Evolutionary conservation across 805 yeast genomes (phyloP).

Genomic region (Candida ulmi): DNA sequence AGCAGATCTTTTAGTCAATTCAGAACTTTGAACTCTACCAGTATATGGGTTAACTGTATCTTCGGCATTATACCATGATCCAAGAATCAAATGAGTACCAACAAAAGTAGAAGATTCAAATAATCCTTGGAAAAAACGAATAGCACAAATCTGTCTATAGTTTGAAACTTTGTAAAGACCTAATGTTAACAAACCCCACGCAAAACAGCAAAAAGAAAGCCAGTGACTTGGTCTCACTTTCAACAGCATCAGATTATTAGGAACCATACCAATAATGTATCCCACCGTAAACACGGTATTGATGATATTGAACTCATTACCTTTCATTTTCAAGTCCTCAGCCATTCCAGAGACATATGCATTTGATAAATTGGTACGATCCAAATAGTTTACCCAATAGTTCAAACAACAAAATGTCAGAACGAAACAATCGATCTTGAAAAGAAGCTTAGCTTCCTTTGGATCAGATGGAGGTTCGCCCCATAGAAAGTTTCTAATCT

Average conservation of each 20-base stretch:
- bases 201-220: conserved; percentile 46
- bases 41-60: conserved; percentile 20
- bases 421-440: conserved; percentile 5
- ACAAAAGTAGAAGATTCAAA: conserved; percentile 54
- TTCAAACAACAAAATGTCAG: conserved; percentile 2
- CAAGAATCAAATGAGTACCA: conserved; percentile 50
- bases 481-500: conserved; percentile 2
- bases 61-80: conserved; percentile 44
- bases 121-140: conserved; percentile 56
- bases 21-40: conserved; percentile 26
- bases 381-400: conserved; percentile 1
- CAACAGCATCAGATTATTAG: conserved; percentile 49
- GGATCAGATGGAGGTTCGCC: conserved; percentile 4
- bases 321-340: conserved; percentile 43
- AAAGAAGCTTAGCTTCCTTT: conserved; percentile 1
- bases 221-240: conserved; percentile 52
- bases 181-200: conserved; percentile 54
- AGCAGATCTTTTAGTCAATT: conserved; percentile 46
- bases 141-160: conserved; percentile 45
- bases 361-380: conserved; percentile 10
- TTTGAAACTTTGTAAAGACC: conserved; percentile 43
- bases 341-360: conserved; percentile 58
- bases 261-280: conserved; percentile 55
- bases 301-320: conserved; percentile 44
- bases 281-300: conserved; percentile 58